These are phyloP conservation scores for Aspergillus puulaauensis DNA, from an alignment of 2,329 filamentous ascomycete genomes.

Conservation along the genomic window DNA sequence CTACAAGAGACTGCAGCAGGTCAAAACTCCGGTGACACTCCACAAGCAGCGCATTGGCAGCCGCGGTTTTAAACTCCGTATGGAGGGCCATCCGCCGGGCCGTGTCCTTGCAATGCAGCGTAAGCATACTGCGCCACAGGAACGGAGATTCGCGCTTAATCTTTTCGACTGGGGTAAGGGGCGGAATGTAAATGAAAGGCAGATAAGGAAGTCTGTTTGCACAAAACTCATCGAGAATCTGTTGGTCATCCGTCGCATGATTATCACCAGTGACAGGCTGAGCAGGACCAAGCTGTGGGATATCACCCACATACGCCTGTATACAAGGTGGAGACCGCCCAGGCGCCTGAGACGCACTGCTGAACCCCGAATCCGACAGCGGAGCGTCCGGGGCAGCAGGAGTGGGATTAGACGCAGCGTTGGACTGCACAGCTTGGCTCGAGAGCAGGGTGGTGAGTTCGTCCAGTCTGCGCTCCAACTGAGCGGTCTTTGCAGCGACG, in stretches of 20 bases:
- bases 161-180: background rate
- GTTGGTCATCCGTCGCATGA: background rate
- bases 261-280: background rate
- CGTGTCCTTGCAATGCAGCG: constrained; percentile 5
- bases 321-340: background rate
- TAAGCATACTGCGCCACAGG: constrained; percentile 10
- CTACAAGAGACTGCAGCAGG: constrained; percentile 11
- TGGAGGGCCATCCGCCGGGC: background rate
- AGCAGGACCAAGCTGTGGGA: background rate
- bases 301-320: background rate
- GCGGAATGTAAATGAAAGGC: constrained; percentile 11
- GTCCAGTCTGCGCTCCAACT: constrained; percentile 21
- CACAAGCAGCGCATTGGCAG: constrained; percentile 5
- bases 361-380: background rate
- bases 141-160: constrained; percentile 9
- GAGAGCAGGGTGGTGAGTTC: constrained; percentile 20
- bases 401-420: background rate
- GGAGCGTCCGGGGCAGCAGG: background rate
- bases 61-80: constrained; percentile 1
- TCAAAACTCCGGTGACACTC: constrained; percentile 10
- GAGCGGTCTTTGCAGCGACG: constrained; percentile 9
- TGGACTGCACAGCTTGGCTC: background rate
- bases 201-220: constrained; percentile 3
- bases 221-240: constrained; percentile 5
- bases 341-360: background rate